phyloP scores from a whole-genome alignment of 2,329 filamentous ascomycete species.

The Aspergillus fumigatus region DNA sequence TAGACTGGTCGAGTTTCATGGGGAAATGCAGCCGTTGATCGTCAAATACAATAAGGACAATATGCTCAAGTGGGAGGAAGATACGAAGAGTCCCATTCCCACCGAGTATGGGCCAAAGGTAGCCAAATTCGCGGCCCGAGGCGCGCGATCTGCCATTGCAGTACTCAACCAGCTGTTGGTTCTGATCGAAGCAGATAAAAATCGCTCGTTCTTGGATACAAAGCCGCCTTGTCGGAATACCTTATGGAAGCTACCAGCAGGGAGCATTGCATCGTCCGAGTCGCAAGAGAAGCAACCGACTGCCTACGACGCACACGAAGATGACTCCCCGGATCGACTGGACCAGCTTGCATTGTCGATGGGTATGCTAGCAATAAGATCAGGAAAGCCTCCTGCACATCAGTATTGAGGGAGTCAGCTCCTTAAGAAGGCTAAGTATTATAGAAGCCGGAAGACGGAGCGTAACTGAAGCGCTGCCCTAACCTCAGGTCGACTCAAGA shows the following conservation, averaged over 20 bases:
- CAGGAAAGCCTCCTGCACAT: background rate
- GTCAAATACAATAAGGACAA: background rate
- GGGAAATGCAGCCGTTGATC: slow-evolving; percentile 2
- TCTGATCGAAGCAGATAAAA: slow-evolving; percentile 8
- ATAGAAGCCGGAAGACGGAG: background rate
- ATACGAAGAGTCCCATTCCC: slow-evolving; percentile 6
- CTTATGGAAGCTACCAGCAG: background rate
- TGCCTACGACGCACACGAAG: background rate
- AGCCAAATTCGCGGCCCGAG: slow-evolving; percentile 5
- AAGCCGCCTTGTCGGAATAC: background rate
- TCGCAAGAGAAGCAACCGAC: background rate
- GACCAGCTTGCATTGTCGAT: slow-evolving; percentile 12
- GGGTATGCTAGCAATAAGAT: slow-evolving; percentile 11
- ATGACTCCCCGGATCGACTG: slow-evolving; percentile 6
- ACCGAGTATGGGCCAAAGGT: background rate
- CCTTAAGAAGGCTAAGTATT: background rate
- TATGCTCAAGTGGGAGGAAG: background rate
- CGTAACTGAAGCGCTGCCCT: background rate
- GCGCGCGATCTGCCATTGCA: slow-evolving; percentile 12
- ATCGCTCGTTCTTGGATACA: background rate
- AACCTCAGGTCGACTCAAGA: too few relatives aligned
- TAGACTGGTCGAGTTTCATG: slow-evolving; percentile 7
- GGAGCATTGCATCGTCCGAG: background rate
- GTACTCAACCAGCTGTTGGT: slow-evolving; percentile 15
- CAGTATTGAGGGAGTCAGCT: background rate